These are phyloP conservation scores for Ceratocystis eucalypticola DNA, from an alignment of 2,329 filamentous ascomycete species.

Conservation along the genomic window DNA sequence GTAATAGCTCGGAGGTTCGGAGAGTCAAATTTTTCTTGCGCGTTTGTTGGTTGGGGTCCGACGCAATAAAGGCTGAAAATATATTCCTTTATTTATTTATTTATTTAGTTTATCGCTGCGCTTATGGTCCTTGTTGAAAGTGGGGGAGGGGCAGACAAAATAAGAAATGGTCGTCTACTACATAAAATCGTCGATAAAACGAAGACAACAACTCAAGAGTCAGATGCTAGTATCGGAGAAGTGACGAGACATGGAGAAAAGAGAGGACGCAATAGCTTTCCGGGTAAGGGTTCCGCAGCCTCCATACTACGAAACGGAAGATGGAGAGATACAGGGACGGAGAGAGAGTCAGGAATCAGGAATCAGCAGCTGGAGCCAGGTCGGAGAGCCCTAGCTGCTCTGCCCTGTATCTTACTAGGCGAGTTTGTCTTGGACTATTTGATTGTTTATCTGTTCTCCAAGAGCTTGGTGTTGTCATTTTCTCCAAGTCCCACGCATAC, in stretches of 20 bases:
- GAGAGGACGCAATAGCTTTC: neutral
- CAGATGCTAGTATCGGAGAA: neutral
- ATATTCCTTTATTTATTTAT: neutral
- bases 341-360: neutral
- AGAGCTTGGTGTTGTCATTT: neutral
- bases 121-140: neutral
- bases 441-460: neutral
- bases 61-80: neutral
- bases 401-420: no score
- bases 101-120: neutral
- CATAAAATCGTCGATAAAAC: neutral
- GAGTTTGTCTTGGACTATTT: no score
- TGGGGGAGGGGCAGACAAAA: slow-evolving; percentile 2
- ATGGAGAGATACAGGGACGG: neutral
- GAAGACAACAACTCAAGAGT: neutral
- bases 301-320: neutral
- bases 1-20: slow-evolving; percentile 13
- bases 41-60: neutral
- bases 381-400: neutral
- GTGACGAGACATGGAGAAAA: neutral
- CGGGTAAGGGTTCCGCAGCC: slow-evolving; percentile 4
- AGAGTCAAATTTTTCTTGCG: neutral
- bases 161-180: neutral
- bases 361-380: neutral
- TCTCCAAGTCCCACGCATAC: neutral